phyloP scores from a whole-genome alignment of 1,284 basidiomycete species.

The Apiotrichum gamsii region DNA sequence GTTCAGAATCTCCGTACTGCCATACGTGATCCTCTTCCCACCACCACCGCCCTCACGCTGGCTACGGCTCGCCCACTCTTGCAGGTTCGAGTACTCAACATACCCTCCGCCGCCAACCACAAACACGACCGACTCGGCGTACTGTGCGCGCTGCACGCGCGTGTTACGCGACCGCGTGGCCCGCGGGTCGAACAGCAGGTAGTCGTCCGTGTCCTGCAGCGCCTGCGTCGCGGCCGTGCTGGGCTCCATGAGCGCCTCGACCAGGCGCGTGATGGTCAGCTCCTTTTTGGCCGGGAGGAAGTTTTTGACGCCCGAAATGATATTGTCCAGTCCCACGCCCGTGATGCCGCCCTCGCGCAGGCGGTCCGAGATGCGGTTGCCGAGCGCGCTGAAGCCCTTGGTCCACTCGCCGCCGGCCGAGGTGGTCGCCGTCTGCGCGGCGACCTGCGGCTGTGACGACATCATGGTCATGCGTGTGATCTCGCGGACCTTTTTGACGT shows the following conservation, averaged over 20 bases:
- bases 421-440: constrained; percentile 40
- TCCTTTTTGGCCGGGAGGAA: constrained; percentile 95
- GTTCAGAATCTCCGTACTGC: constrained; percentile 89
- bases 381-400: constrained; percentile 85
- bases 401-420: constrained; percentile 53
- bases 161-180: constrained; percentile 56
- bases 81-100: constrained; percentile 93
- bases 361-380: constrained; percentile 82
- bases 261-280: constrained; percentile 82
- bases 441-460: constrained; percentile 64
- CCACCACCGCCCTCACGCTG: constrained; percentile 42
- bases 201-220: constrained; percentile 93
- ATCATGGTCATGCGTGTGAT: constrained; percentile 85
- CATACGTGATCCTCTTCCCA: constrained; percentile 84
- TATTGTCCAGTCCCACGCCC: constrained; percentile 68
- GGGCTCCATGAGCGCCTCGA: constrained; percentile 96
- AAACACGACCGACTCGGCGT: constrained; percentile 84
- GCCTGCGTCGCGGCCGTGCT: constrained; percentile 85
- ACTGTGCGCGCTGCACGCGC: constrained; percentile 53
- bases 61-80: constrained; percentile 76
- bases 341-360: constrained; percentile 80
- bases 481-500: constrained; percentile 85
- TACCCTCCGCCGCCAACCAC: constrained; percentile 95
- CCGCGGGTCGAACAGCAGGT: constrained; percentile 86
- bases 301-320: constrained; percentile 97